Percentiles rank a stretch among this genome's conserved stretches.
Conservation (phyloP, 306 rosid genomes). For the Prunus armeniaca region DNA sequence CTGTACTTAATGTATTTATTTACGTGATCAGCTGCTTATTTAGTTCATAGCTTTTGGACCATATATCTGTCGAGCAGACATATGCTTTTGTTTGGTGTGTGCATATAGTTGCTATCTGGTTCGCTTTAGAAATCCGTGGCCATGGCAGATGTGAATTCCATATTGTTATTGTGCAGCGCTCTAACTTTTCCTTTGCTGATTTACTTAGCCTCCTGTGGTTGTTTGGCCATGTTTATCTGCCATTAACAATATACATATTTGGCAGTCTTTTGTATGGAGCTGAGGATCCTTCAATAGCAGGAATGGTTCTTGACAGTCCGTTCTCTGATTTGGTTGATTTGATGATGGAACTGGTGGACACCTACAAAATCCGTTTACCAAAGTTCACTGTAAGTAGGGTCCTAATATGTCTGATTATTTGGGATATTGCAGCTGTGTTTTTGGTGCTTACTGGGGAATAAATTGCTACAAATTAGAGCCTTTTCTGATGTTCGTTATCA, state of each 20-base stretch:
- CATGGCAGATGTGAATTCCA: neutral
- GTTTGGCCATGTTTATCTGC: conserved; percentile 19
- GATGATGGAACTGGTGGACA: conserved; percentile 96
- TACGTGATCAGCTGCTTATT: neutral
- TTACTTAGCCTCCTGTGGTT: neutral
- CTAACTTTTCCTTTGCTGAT: neutral
- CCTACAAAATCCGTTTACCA: conserved; percentile 77
- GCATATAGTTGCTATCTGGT: too few species aligned
- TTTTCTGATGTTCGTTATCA: neutral
- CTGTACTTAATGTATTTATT: neutral
- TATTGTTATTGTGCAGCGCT: neutral
- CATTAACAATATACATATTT: conserved; percentile 30
- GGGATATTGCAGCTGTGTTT: neutral
- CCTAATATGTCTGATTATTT: neutral
- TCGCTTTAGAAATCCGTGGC: neutral
- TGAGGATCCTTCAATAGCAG: conserved; percentile 98
- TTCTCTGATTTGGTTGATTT: conserved; percentile 93
- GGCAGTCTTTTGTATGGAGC: conserved; percentile 92
- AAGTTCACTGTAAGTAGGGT: conserved; percentile 81
- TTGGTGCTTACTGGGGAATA: neutral
- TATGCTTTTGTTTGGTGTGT: neutral
- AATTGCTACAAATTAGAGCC: neutral
- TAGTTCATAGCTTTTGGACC: neutral
- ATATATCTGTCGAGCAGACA: neutral
- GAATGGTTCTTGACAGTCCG: conserved; percentile 97